Percentiles rank a stretch among this genome's conserved stretches.
Evolutionary conservation across 176 grass and related monocot species (phyloP).

Genomic region (Saccharum spontaneum): DNA sequence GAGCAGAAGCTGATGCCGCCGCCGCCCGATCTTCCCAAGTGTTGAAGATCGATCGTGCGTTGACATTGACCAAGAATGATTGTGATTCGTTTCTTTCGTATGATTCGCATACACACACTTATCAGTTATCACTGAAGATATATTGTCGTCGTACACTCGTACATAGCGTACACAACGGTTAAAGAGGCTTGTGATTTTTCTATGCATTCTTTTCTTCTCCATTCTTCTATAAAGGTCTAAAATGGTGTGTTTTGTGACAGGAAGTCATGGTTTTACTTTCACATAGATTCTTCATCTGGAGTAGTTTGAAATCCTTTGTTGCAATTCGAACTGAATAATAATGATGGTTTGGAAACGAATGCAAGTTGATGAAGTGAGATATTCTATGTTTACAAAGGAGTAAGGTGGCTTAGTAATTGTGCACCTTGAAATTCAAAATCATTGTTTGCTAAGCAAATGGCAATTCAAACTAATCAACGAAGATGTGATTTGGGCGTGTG

Average conservation of each 20-base stretch:
- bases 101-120: neutral
- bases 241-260: neutral
- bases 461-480: neutral
- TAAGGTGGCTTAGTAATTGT: too few species aligned
- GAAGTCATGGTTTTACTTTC: neutral
- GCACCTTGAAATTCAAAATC: neutral
- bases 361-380: neutral
- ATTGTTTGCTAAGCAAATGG: neutral
- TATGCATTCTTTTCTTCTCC: neutral
- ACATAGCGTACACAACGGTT: neutral
- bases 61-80: neutral
- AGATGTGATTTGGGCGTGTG: neutral
- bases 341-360: neutral
- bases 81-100: slow-evolving; percentile 11
- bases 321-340: neutral
- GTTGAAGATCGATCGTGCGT: slow-evolving; percentile 10
- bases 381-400: too few species aligned
- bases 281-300: neutral
- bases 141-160: neutral
- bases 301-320: neutral
- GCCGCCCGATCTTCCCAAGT: slow-evolving; percentile 62
- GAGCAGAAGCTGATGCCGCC: slow-evolving; percentile 63
- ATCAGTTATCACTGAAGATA: neutral
- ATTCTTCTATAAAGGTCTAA: neutral
- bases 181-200: neutral